These are phyloP conservation scores for Aspergillus flavus DNA, from an alignment of 2,329 filamentous ascomycete species.

Conservation along the genomic window DNA sequence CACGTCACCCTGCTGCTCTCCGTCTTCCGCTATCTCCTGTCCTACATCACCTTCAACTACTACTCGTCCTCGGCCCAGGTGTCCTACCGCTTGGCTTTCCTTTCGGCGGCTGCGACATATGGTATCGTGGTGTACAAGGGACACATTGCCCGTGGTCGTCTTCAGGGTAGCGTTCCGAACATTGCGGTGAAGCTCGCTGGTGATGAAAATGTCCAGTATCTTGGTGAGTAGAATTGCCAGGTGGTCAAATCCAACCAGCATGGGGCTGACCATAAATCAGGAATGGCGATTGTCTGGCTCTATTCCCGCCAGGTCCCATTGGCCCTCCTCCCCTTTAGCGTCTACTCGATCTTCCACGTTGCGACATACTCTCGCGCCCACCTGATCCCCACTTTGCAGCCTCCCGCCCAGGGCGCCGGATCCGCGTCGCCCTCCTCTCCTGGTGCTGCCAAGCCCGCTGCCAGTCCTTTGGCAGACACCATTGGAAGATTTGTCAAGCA, in stretches of 20 bases:
- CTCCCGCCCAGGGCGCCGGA: conserved; percentile 56
- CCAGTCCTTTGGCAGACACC: conserved; percentile 69
- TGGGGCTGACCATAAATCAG: conserved; percentile 49
- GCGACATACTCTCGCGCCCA: conserved; percentile 94
- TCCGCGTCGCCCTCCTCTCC: conserved; percentile 59
- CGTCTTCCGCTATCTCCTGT: conserved; percentile 79
- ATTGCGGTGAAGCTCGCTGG: conserved; percentile 68
- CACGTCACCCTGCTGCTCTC: conserved; percentile 84
- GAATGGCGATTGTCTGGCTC: conserved; percentile 94
- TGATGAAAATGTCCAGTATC: conserved; percentile 98
- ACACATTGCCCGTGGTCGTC: conserved; percentile 80
- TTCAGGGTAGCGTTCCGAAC: conserved; percentile 64
- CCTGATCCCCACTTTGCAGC: conserved; percentile 82
- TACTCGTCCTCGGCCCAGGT: conserved; percentile 75
- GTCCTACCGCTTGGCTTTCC: conserved; percentile 86
- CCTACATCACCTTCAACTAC: conserved; percentile 87
- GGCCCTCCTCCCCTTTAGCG: conserved; percentile 88
- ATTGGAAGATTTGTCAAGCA: conserved; percentile 96
- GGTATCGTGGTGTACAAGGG: conserved; percentile 99
- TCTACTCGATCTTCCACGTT: conserved; percentile 98
- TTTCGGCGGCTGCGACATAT: conserved; percentile 88
- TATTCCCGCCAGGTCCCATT: conserved; percentile 85
- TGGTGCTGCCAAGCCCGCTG: conserved; percentile 53
- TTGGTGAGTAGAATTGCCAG: conserved; percentile 64
- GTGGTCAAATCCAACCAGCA: background rate